These are phyloP conservation scores for Pyrus hybrid DNA, from an alignment of 331 rosid species.

Conservation along the genomic window DNA sequence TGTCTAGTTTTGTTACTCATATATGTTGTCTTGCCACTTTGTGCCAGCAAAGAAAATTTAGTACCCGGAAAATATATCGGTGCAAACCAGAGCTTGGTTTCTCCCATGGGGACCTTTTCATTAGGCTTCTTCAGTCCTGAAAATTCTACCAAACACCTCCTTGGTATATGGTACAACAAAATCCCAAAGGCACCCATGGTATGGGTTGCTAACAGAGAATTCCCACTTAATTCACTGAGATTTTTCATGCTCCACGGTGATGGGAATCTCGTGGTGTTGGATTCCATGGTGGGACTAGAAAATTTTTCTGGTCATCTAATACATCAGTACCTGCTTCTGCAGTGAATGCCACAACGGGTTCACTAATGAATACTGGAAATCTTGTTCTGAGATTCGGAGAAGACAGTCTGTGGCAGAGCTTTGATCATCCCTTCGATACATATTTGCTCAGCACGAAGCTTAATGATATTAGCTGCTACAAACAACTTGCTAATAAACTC, in stretches of 20 bases:
- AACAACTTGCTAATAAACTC: slow-evolving; percentile 19
- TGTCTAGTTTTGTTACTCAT: not conserved
- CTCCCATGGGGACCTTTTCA: slow-evolving; percentile 23
- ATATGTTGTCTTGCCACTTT: not conserved
- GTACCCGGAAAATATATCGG: slow-evolving; percentile 2
- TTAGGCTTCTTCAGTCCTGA: slow-evolving; percentile 56
- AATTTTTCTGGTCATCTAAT: not conserved
- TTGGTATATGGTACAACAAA: slow-evolving; percentile 3
- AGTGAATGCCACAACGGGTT: not conserved
- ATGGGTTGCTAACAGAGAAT: slow-evolving; percentile 1
- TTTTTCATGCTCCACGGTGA: not conserved
- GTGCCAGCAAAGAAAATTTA: not conserved
- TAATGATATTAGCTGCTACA: slow-evolving; percentile 4
- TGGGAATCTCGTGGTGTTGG: not conserved
- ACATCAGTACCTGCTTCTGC: not conserved
- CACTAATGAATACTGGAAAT: not conserved
- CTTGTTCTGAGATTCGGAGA: not conserved
- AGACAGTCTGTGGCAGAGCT: slow-evolving; percentile 7
- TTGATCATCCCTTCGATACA: not conserved
- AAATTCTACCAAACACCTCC: slow-evolving; percentile 40
- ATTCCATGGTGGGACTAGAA: not conserved
- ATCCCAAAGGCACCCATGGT: not conserved
- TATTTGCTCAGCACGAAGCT: slow-evolving; percentile 5
- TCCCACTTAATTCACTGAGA: not conserved
- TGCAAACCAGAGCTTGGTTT: slow-evolving; percentile 28